Conservation (phyloP, 768 basidiomycete genomes). For the Amanita molliuscula region DNA sequence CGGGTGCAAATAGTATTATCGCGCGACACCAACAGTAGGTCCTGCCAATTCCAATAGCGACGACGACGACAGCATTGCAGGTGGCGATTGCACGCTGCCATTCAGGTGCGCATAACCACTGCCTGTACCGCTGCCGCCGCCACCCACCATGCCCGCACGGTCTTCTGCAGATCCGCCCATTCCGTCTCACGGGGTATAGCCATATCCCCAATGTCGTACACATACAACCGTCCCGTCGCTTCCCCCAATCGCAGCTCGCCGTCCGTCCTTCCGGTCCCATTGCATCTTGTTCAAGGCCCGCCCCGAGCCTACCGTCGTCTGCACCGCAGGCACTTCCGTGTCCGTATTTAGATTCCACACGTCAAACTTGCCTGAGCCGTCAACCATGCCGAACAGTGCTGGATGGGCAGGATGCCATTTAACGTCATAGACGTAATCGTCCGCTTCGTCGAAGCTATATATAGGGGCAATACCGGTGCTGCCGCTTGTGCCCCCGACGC, state of each 20-base stretch:
- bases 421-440: constrained; percentile 98
- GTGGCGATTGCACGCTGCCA: constrained; percentile 21
- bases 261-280: constrained; percentile 92
- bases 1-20: neutral
- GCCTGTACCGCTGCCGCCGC: constrained; percentile 16
- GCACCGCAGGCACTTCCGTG: constrained; percentile 91
- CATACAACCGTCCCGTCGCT: constrained; percentile 88
- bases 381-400: constrained; percentile 85
- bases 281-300: constrained; percentile 90
- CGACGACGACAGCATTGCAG: constrained; percentile 2
- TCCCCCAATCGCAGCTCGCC: constrained; percentile 82
- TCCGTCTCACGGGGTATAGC: constrained; percentile 82
- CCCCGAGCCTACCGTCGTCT: constrained; percentile 67
- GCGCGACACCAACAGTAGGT: neutral
- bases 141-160: constrained; percentile 65
- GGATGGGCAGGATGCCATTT: constrained; percentile 98
- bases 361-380: constrained; percentile 93
- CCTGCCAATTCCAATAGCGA: constrained; percentile 3
- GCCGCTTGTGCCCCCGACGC: neutral
- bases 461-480: constrained; percentile 48
- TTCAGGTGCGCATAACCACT: constrained; percentile 22
- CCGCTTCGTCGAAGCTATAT: constrained; percentile 94
- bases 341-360: constrained; percentile 97
- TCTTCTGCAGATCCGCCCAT: constrained; percentile 91
- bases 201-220: constrained; percentile 93